Percentiles rank a stretch among this genome's conserved stretches.
phyloP scores from a whole-genome alignment of 164 flowering plant species.

The Vitis rupestris region DNA sequence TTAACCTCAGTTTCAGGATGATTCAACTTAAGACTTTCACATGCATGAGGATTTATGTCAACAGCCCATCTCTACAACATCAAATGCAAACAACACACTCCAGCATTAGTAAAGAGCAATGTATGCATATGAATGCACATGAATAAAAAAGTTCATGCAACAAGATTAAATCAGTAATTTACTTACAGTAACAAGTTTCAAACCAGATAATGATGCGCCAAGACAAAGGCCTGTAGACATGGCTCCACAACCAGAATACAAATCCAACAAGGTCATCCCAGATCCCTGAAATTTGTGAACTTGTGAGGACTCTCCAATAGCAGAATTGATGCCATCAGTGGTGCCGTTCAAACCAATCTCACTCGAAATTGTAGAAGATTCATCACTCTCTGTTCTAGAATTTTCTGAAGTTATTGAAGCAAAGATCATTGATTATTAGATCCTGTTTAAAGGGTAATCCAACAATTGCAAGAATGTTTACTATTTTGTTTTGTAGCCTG shows the following conservation, averaged over 20 bases:
- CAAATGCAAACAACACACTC: not conserved
- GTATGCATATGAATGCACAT: not conserved
- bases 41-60: conserved; percentile 67
- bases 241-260: conserved; percentile 89
- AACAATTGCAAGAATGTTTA: conserved; percentile 21
- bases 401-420: conserved; percentile 32
- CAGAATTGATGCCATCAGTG: conserved; percentile 15
- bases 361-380: conserved; percentile 38
- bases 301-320: not conserved
- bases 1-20: conserved; percentile 82
- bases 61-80: conserved; percentile 82
- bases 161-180: too few species aligned
- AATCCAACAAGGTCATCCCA: conserved; percentile 50
- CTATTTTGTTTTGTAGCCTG: too few species aligned
- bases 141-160: too few species aligned
- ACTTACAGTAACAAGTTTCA: conserved; percentile 75
- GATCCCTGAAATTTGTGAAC: conserved; percentile 3
- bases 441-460: conserved; percentile 29
- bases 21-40: conserved; percentile 58
- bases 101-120: not conserved
- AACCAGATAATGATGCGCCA: conserved; percentile 52
- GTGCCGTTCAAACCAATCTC: conserved; percentile 18
- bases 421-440: too few species aligned
- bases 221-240: conserved; percentile 91
- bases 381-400: conserved; percentile 17